These are phyloP conservation scores for Spinellus fusiger DNA, from an alignment of 192 early-diverging fungal genomes.

Conservation along the genomic window DNA sequence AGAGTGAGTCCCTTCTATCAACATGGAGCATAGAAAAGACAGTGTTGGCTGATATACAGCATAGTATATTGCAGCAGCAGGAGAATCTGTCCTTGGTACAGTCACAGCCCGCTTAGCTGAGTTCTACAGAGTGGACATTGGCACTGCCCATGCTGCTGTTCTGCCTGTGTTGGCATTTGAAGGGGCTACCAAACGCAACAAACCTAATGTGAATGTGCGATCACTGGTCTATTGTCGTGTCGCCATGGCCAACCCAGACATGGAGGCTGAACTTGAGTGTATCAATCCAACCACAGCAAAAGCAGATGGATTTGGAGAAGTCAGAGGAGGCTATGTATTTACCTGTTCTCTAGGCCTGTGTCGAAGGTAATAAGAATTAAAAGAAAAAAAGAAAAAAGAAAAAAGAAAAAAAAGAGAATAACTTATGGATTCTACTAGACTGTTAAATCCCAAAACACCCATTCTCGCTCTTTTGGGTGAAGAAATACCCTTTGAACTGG, in stretches of 20 bases:
- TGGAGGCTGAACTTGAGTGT: conserved; percentile 97
- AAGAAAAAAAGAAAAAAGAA: too few relatives aligned
- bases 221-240: conserved; percentile 81
- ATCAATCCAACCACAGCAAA: conserved; percentile 72
- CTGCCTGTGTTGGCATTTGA: conserved; percentile 85
- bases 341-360: conserved; percentile 76
- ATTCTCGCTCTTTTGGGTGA: conserved; percentile 67
- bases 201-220: conserved; percentile 76
- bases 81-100: conserved; percentile 86
- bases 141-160: conserved; percentile 79
- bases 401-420: too few relatives aligned
- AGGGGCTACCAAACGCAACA: conserved; percentile 86
- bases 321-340: conserved; percentile 74
- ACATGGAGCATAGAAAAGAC: too few relatives aligned
- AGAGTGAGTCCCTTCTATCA: conserved; percentile 53
- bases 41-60: neutral
- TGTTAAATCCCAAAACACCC: conserved; percentile 64
- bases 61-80: conserved; percentile 81
- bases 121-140: conserved; percentile 88
- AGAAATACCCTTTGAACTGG: conserved; percentile 77
- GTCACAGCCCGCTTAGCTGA: conserved; percentile 65
- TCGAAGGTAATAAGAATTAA: conserved; percentile 60
- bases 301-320: conserved; percentile 86
- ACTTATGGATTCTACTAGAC: too few relatives aligned
- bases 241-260: conserved; percentile 83